Evolutionary conservation across 805 yeast species (phyloP).

Genomic region (Ogataea zsoltii): DNA sequence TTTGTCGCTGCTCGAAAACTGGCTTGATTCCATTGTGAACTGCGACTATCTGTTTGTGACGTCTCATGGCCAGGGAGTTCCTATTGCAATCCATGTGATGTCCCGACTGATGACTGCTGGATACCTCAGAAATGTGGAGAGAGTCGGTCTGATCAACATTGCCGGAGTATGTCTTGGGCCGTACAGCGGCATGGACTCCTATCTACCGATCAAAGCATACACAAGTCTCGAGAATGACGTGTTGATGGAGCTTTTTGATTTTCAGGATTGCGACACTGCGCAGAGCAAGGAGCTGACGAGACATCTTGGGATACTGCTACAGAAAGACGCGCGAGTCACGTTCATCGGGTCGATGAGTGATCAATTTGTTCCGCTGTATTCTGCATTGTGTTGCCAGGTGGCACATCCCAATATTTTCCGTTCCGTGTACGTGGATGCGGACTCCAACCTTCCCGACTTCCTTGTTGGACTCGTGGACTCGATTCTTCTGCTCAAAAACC

Average conservation of each 20-base stretch:
- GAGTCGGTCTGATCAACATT: conserved; percentile 82
- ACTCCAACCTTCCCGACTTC: conserved; percentile 39
- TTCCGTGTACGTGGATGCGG: conserved; percentile 71
- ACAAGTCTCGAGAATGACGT: conserved; percentile 86
- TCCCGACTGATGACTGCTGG: conserved; percentile 45
- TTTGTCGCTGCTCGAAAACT: conserved; percentile 64
- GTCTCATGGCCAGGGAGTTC: conserved; percentile 92
- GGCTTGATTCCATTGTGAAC: conserved; percentile 52
- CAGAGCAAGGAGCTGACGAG: conserved; percentile 72
- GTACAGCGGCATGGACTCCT: conserved; percentile 81
- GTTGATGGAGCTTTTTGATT: conserved; percentile 80
- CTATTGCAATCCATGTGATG: conserved; percentile 77
- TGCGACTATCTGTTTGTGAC: conserved; percentile 86
- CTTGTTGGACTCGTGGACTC: conserved; percentile 36
- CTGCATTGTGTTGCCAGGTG: conserved; percentile 75
- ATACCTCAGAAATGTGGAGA: conserved; percentile 52
- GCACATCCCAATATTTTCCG: conserved; percentile 87
- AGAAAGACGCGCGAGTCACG: conserved; percentile 71
- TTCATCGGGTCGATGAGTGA: conserved; percentile 88
- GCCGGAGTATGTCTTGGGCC: conserved; percentile 95
- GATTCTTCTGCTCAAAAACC: conserved; percentile 27
- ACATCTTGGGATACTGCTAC: conserved; percentile 64
- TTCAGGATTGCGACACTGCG: conserved; percentile 70
- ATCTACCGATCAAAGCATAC: conserved; percentile 77
- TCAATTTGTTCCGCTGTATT: conserved; percentile 89